Evolutionary conservation across 2,329 filamentous ascomycete species (phyloP), one percentile per base, ranked within the genome.

Genomic region (Exophiala viscosa): DNA sequence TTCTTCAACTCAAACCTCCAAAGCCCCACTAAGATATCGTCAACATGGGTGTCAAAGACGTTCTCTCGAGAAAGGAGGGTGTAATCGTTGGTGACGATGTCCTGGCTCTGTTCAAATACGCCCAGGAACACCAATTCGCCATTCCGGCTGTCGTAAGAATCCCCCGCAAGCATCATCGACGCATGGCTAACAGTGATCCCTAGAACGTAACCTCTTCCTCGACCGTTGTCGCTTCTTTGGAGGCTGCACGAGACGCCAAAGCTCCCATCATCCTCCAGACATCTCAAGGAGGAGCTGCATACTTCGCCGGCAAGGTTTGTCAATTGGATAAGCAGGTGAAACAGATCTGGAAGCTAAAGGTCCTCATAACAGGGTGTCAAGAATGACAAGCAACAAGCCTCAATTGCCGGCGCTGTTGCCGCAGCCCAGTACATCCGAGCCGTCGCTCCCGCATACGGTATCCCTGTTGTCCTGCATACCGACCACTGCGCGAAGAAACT

Each of bases 401-500:
- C 90, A 63, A 87, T 99, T 69, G 85, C 86, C 53, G 93, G 93
- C 71, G 80, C 88, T 70, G 76, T 97, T 62, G 91, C 93, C 60
- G 91, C 82, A 65, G 93, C 93, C 64, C 88, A 96, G 79, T 97
- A 89, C 80, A 90, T 96, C 77, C 89, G 91, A 69, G 79, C 87
- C 63, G 77, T 97, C 66, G 90, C 93, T 47, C 89, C 92, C 57
- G 65, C 82, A 64, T 99, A 99, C 76, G 90, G 86, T 65, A 78
- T 97, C 62, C 92, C 92, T 67, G 90, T 96, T 64, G 80, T 97
- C 66, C 85, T 97, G 55, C 91, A 96, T 84, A 95, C 92, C 70
- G 93, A 99, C 74, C 93, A 97, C 81, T 96, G 92, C 77, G 92
- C 93, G 71, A 97, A 97, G 88, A 97, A 97, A 86, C 89, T 97